Base-by-base conservation (phyloP, 2,329 filamentous ascomycete genomes). In the Colletotrichum costaricense region DNA sequence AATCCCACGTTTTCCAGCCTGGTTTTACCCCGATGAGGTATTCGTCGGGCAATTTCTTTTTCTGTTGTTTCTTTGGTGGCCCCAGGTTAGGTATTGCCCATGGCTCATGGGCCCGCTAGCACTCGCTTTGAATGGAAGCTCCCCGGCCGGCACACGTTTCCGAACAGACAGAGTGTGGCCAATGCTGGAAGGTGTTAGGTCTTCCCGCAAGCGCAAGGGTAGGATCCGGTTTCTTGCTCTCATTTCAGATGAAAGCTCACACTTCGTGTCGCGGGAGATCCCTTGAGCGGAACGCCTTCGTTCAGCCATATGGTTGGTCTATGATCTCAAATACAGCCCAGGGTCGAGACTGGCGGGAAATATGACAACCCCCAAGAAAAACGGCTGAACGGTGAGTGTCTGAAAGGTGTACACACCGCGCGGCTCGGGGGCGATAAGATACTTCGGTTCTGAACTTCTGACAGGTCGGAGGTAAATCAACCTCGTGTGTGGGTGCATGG, bases 101-200 rank as follows among this genome's bases (percentile, higher is more conserved):
- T n/a, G 26, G 70, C 46, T 24, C 55, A 30, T 14, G 46, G 70
- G 26, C 60, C 70, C 67, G 67, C 70, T 55, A 58, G 62, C 60
- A 55, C 35, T 62, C 49, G 58, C 67, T 70, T 65, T 65, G 60
- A 73, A 70, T 46, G 60, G 70, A 70, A 64, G 30, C 65, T 67
- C 24, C 22, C 28, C 42, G 42, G 42, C 42, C 67, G 67, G 59
- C 66, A 28, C 28, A 52, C 30, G n/a, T 38, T 52, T 49, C 59
- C 59, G 54, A 60, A 16, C 62, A 28, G 49, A 35, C 35, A 56
- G 5, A 28, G 30, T 35, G 8, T 42, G 63, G 59, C 52, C 49
- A 42, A 22, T 57, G 52, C 67, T 59, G 24, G 33, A 58, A 55
- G 26, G 22, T 12, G 22, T 42, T 42, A 42, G 38, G 38, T 22